Evolutionary conservation across 1,284 basidiomycete species (phyloP).

Genomic region (Puccinia brachypodii): DNA sequence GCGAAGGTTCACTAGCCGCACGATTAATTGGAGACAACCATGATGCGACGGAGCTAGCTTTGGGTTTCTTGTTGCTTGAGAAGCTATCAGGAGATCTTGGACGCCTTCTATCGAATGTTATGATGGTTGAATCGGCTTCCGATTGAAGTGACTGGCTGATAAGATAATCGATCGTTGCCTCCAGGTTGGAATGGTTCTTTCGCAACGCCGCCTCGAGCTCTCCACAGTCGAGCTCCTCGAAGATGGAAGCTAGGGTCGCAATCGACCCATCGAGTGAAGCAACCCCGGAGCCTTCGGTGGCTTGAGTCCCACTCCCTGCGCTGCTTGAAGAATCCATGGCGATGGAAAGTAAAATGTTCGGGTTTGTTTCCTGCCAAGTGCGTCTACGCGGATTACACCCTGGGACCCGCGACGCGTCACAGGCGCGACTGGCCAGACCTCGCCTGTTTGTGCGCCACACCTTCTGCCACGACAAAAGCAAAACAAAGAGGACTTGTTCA

Average conservation of each 20-base stretch:
- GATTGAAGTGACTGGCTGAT: background rate
- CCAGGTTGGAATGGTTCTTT: background rate
- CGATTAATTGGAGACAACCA: constrained; percentile 1
- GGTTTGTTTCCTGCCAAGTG: no score
- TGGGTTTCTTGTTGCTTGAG: background rate
- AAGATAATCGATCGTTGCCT: constrained; percentile 15
- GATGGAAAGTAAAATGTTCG: no score
- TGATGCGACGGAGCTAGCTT: background rate
- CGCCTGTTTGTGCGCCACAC: no score
- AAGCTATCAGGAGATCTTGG: background rate
- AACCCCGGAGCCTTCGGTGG: background rate
- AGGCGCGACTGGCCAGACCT: no score
- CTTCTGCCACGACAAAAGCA: no score
- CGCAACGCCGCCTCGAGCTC: background rate
- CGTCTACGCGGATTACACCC: no score
- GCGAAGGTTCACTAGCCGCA: background rate
- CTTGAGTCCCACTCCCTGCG: background rate
- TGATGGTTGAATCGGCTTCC: background rate
- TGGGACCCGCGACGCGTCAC: no score
- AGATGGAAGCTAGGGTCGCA: constrained; percentile 16
- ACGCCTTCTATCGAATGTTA: background rate
- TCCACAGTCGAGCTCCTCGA: constrained; percentile 12
- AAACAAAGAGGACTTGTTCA: no score
- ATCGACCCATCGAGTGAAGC: background rate
- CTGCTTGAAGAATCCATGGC: background rate